phyloP scores from a whole-genome alignment of 2,329 filamentous ascomycete genomes.

The Pseudocercospora cruenta region DNA sequence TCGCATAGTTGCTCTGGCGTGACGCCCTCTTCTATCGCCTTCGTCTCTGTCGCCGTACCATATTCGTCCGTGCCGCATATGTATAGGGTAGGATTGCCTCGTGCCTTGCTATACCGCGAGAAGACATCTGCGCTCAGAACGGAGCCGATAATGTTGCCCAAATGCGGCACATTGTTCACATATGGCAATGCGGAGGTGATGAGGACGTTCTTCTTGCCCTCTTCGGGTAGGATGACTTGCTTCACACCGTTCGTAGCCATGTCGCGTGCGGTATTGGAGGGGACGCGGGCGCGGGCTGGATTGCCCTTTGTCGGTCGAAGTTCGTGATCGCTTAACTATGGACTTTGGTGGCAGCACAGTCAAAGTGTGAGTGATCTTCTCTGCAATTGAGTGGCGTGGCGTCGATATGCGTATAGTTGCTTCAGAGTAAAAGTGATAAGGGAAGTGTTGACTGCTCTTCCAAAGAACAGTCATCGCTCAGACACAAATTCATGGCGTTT shows the following conservation, averaged over 20 bases:
- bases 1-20: conserved; percentile 83
- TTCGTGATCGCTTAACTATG: neutral
- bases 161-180: conserved; percentile 73
- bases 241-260: conserved; percentile 19
- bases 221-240: conserved; percentile 48
- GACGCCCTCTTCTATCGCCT: conserved; percentile 84
- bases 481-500: neutral
- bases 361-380: too few species aligned
- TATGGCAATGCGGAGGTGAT: conserved; percentile 92
- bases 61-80: conserved; percentile 93
- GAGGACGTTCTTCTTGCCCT: conserved; percentile 78
- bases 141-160: conserved; percentile 86
- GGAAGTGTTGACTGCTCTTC: too few species aligned
- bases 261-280: conserved; percentile 7
- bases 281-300: too few species aligned
- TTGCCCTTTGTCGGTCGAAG: neutral
- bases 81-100: conserved; percentile 78
- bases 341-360: too few species aligned
- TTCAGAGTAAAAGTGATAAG: neutral
- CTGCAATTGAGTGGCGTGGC: neutral
- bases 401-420: too few species aligned
- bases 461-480: neutral
- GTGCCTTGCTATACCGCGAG: conserved; percentile 71
- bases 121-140: conserved; percentile 88
- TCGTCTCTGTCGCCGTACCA: conserved; percentile 93